phyloP scores from a whole-genome alignment of 2,329 filamentous ascomycete species.

The Fusarium duplospermum region DNA sequence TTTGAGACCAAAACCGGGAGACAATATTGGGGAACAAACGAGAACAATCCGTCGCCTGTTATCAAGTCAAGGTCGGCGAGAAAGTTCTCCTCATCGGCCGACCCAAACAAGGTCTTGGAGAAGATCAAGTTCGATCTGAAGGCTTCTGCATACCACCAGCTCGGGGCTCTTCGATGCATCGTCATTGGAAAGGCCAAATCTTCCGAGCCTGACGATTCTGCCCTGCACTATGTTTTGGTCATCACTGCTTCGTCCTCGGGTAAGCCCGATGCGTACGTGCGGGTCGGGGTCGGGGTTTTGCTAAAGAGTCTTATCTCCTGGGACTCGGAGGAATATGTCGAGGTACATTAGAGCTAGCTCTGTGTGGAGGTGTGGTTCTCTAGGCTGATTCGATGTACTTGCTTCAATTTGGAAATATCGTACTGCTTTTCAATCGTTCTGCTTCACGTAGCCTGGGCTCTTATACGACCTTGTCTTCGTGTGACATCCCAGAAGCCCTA shows the following conservation, averaged over 20 bases:
- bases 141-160: no score
- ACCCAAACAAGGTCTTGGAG: background rate
- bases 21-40: background rate
- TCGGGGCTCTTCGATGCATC: background rate
- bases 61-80: background rate
- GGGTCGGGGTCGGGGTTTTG: background rate
- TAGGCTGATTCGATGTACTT: background rate
- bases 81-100: background rate
- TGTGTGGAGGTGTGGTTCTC: background rate
- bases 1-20: background rate
- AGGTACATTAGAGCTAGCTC: background rate
- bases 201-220: no score
- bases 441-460: no score
- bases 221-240: background rate
- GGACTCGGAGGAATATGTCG: background rate
- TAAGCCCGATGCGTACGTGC: background rate
- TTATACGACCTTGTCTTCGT: no score
- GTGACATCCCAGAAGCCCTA: no score
- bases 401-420: background rate
- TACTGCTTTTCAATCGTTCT: no score
- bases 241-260: background rate
- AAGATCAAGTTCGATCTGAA: background rate
- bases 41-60: background rate
- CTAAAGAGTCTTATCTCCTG: background rate
- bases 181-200: background rate